Evolutionary conservation across 2,329 filamentous ascomycete genomes (phyloP), one percentile per base, ranked within the genome.

Genomic region (Fusarium redolens): DNA sequence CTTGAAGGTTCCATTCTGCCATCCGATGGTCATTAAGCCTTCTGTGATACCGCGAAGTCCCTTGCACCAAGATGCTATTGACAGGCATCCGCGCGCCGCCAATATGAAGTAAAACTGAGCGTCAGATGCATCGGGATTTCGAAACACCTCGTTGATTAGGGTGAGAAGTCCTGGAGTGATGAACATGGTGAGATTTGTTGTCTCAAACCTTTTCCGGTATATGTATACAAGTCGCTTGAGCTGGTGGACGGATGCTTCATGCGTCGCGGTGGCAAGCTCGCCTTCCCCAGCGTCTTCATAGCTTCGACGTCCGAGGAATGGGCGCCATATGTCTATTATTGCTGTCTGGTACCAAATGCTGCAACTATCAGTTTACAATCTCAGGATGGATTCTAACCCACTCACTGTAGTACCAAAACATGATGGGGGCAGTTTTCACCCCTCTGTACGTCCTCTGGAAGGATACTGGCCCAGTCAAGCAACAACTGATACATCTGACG

Each of bases 21-120:
- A 65, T 0, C 67, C 67, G 3, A 69, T 45, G 0, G 59, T n/a
- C 65, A 69, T 69, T 3, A 69, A 18, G 2, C 65, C 67, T 25
- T 69, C 60, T 8, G 66, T 54, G 0, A 55, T 69, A 3, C 67
- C 67, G 1, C 65, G 47, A 1, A 69, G 47, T 4, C 67, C 65
- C 44, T 25, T 69, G 30, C 67, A 69, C 67, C 67, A 69, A 7
- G n/a, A 40, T 17, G 67, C 67, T 13, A 69, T 25, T 0, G 65
- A 69, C 0, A 69, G 1, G 15, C 47, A 69, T 3, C 65, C 65
- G 1, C 67, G 67, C 0, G 66, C 47, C 2, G 52, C 20, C 2
- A 69, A 8, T 0, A 69, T 69, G 33, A 69, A 69, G 52, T 61
- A 65, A 7, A 69, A 69, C 0, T 60, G 52, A 0, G 67, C 67